Evolutionary conservation across 768 basidiomycete genomes (phyloP).

Genomic region (Russula foetens): DNA sequence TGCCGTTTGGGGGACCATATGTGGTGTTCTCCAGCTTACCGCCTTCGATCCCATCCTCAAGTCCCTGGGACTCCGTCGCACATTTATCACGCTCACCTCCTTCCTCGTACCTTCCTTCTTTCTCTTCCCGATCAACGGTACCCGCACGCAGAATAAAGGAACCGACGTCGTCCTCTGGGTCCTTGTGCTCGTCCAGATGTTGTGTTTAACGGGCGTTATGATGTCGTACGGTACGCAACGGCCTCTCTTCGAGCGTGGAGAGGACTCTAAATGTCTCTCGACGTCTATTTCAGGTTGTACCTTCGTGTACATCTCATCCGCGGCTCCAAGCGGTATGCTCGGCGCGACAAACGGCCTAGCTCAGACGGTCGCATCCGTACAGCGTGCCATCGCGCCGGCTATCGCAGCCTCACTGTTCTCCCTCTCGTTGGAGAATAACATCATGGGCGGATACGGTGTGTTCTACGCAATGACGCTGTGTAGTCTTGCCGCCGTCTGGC

Average conservation of each 20-base stretch:
- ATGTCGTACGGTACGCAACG: too few species aligned
- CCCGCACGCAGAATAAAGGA: too few species aligned
- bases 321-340: constrained; percentile 28
- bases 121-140: too few species aligned
- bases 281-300: constrained; percentile 24
- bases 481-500: too few species aligned
- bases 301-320: constrained; percentile 26
- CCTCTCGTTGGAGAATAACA: constrained; percentile 17
- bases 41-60: neutral
- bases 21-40: neutral
- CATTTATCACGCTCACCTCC: too few species aligned
- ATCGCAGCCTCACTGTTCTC: constrained; percentile 41
- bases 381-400: constrained; percentile 42
- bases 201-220: too few species aligned
- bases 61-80: neutral
- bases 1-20: neutral
- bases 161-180: too few species aligned
- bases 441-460: constrained; percentile 32
- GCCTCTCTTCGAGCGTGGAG: too few species aligned
- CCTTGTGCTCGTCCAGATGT: too few species aligned
- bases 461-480: too few species aligned
- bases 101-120: too few species aligned
- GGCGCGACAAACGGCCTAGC: constrained; percentile 46
- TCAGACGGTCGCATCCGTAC: constrained; percentile 40
- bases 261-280: too few species aligned